Base-by-base conservation (phyloP, 2,329 filamentous ascomycete genomes). In the Didymella pomorum region DNA sequence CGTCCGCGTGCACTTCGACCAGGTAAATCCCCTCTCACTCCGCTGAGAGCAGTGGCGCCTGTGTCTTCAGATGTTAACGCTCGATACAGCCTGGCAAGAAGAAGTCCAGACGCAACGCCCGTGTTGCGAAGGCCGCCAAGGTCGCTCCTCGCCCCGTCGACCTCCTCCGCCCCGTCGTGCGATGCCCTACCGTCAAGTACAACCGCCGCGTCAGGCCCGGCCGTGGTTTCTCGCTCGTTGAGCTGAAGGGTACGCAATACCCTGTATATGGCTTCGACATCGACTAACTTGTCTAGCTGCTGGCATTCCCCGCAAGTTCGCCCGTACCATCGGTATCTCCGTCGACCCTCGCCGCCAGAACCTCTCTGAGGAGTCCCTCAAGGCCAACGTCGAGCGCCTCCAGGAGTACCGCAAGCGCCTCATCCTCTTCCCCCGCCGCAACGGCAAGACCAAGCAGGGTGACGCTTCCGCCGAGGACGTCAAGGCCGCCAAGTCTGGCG, bases 1-100 rank as follows among this genome's bases (percentile, higher is more conserved):
- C 85, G 95, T 99, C 80, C 92, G 93, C 85, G 91, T 92, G 84
- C 95, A 99, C 88, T 99, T 99, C 86, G 93, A 99, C 87, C 95
- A 98, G 93, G 94, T 96, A 94, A 84, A 78, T 82, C 80, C 82
- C 83, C 80, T 80, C 76, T 82, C 79, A 76, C 58, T 61, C 61
- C 63, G 56, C 64, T 81, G 80, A 83, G 81, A 82, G 80, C 74
- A 79, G 80, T 79, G 80, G 81, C 81, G 81, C 81, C 81, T 81
- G 79, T 74, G 66, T 63, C 58, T 33, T 42, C 62, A 71, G 64
- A 69, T 71, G 68, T 68, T 75, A 74, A 78, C 71, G 64, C 64
- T 59, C 63, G 64, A 58, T 66, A n/a, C n/a, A 99, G 94, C 90
- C 95, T 81, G 95, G 94, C 81, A 92, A 93, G 84, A 99, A 99